Evolutionary conservation across 495 filamentous ascomycete species (phyloP).

Genomic region (Chaetomium cochliodes): DNA sequence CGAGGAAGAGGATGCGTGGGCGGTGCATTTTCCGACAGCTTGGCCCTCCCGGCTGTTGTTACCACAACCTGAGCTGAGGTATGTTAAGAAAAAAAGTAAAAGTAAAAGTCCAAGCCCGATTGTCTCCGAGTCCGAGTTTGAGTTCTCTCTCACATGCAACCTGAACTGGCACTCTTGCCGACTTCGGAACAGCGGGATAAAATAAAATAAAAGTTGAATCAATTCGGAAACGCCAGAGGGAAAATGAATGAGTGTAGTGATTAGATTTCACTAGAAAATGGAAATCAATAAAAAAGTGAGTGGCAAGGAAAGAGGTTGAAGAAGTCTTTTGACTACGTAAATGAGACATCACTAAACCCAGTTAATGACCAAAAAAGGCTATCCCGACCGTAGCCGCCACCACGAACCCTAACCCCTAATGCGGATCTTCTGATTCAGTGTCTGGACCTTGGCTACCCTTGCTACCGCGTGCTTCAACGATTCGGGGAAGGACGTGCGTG

Average conservation of each 20-base stretch:
- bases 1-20: constrained; percentile 73
- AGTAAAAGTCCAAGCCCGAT: neutral
- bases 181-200: neutral
- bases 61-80: neutral
- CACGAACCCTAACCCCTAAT: constrained; percentile 3
- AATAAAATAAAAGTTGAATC: neutral
- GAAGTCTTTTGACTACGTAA: neutral
- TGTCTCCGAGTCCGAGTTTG: neutral
- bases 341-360: neutral
- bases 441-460: no score
- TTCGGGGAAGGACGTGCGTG: no score
- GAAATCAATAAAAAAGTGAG: neutral
- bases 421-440: no score
- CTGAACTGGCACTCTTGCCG: neutral
- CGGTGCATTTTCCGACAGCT: constrained; percentile 1
- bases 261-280: no score
- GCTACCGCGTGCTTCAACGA: no score
- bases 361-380: neutral
- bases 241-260: neutral
- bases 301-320: neutral
- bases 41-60: neutral
- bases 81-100: neutral
- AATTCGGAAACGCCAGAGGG: neutral
- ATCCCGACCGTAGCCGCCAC: neutral
- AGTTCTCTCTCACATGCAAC: neutral